Conservation (phyloP, 139 green algal genomes). For the Pseudopediastrum boryanum region DNA sequence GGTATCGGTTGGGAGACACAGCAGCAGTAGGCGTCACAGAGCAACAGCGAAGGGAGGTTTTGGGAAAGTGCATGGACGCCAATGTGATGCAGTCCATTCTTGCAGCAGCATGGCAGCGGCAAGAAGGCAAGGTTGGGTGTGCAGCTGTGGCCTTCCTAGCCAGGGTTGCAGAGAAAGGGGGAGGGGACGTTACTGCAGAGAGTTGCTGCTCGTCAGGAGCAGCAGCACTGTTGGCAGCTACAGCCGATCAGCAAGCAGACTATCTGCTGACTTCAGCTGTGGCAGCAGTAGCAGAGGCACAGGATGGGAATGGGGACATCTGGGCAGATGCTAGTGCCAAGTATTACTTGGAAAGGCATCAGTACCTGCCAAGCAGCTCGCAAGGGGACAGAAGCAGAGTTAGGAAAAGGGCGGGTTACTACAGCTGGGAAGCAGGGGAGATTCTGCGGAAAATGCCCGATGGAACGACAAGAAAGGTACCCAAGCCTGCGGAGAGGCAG, state of each 20-base stretch:
- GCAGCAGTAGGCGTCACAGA: background rate
- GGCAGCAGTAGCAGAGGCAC: background rate
- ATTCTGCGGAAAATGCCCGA: background rate
- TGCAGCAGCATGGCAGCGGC: no score
- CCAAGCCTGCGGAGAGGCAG: background rate
- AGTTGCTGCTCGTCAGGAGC: background rate
- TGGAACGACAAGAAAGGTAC: background rate
- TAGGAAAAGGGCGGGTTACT: background rate
- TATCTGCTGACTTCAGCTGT: background rate
- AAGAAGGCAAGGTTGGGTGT: no score
- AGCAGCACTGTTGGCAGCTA: background rate
- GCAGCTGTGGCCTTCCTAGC: no score
- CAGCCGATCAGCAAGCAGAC: background rate
- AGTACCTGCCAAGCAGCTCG: background rate
- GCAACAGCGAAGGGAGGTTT: background rate
- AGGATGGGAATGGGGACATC: background rate
- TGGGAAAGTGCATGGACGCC: background rate
- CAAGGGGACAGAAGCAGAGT: background rate
- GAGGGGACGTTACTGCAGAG: no score
- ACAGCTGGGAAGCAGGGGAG: background rate
- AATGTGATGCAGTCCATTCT: background rate
- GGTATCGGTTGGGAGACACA: background rate
- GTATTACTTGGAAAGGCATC: background rate
- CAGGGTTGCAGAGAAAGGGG: background rate
- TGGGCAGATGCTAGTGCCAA: background rate